Base-by-base conservation (phyloP, 768 basidiomycete species). In the Russula foetens region DNA sequence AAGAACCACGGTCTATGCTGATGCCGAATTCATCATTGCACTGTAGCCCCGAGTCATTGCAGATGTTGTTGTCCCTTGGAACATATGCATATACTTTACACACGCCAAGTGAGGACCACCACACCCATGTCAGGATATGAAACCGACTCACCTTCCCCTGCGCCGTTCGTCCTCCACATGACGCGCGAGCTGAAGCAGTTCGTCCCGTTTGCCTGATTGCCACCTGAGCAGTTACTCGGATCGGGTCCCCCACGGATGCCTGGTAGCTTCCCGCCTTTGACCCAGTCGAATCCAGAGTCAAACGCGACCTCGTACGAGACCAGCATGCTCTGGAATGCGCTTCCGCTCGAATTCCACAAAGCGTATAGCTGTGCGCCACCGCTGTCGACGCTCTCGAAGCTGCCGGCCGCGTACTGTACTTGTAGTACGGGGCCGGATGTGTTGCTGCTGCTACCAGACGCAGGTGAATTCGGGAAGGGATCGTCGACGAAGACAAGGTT, bases 11-110 rank as follows among this genome's bases (percentile, higher is more conserved):
- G 44, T 80, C 75, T 21, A 93, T 74, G 59, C 87, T 89, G n/a
- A 84, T 82, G 38, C 91, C 91, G 69, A 85, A 92, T 7, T 72
- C 70, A 62, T 87, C 87, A 68, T 90, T 86, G 74, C 91, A 92
- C 29, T 73, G 77, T 52, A 91, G 76, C 46, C 77, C 73, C 44
- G 71, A 69, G 23, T 82, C 72, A 7, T 73, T 73, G 67, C 88
- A 92, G 11, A 92, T 68, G 49, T 74, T 72, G 68, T 85, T 81
- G 7, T 83, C 74, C 0, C 79, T 77, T 4, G 87, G 85, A 49
- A 92, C 82, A 68, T 95, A 93, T 11, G 87, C 86, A 71, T 92
- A 93, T 9, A 87, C 90, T 92, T 67, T 7, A 45, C 49, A 35
- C 47, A 39, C 50, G 15, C 23, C 17, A 21, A 21, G 58, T 35